phyloP scores from a whole-genome alignment of 2,329 filamentous ascomycete genomes.

The Colletotrichum camelliae region DNA sequence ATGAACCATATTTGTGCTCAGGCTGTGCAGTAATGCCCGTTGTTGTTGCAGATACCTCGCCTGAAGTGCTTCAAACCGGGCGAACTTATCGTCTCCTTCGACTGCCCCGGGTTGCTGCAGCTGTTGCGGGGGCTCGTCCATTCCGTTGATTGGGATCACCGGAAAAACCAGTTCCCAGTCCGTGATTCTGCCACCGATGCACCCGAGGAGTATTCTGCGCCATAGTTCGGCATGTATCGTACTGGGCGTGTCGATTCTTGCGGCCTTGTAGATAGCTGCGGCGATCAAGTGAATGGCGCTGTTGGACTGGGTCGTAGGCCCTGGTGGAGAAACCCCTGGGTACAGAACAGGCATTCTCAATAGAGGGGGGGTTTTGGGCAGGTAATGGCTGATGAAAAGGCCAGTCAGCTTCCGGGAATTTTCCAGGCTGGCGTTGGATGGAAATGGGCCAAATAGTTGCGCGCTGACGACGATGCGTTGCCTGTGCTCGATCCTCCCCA shows the following conservation, averaged over 20 bases:
- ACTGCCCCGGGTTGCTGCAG: not conserved
- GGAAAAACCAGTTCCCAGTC: not conserved
- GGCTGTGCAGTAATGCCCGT: not conserved
- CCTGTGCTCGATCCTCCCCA: not conserved
- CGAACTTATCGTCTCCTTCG: not conserved
- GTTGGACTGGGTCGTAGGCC: not conserved
- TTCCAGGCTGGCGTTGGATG: not conserved
- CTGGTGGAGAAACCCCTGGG: not conserved
- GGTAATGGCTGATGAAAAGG: not conserved
- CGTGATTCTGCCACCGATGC: not conserved
- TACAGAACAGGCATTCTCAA: not conserved
- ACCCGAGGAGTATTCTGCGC: not conserved
- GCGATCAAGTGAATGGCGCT: not conserved
- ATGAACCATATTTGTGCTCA: not conserved
- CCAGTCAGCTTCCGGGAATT: not conserved
- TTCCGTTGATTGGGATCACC: not conserved
- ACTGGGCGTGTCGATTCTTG: not conserved
- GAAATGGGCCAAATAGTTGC: not conserved
- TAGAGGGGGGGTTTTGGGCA: not conserved
- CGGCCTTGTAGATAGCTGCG: not conserved
- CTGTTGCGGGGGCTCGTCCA: not conserved
- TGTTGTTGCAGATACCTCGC: not conserved
- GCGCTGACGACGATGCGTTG: not conserved
- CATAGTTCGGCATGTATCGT: not conserved
- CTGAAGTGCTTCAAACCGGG: not conserved